Evolutionary conservation across 352 stramenopile species (phyloP).

Genomic region (Globisporangium canariense): DNA sequence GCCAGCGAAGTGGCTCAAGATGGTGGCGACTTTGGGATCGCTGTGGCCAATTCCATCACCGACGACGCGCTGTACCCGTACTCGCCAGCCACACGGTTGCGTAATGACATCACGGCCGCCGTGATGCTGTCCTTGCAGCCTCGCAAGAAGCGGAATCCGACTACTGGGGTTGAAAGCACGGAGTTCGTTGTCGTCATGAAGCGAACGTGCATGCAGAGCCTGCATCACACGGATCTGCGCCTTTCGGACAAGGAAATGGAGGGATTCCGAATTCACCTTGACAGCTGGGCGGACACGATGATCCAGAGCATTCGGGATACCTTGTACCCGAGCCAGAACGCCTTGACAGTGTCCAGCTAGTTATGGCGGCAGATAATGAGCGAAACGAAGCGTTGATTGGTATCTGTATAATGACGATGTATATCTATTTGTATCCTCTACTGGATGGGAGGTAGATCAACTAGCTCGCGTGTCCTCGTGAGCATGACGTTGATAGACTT

Average conservation of each 20-base stretch:
- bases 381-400: no score
- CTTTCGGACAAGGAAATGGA: background rate
- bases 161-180: background rate
- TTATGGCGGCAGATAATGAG: no score
- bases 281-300: slow-evolving; percentile 7
- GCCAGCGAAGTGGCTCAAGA: background rate
- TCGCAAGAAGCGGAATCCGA: background rate
- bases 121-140: background rate
- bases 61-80: slow-evolving; percentile 11
- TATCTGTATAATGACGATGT: no score
- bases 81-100: background rate
- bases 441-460: background rate
- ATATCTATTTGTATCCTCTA: background rate
- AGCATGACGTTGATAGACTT: slow-evolving; percentile 8
- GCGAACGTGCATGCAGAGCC: background rate
- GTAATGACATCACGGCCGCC: slow-evolving; percentile 3
- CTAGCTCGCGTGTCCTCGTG: background rate
- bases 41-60: slow-evolving; percentile 4
- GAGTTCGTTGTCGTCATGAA: slow-evolving; percentile 9
- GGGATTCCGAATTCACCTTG: background rate
- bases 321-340: background rate
- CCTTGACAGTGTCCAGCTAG: no score
- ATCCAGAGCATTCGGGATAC: background rate
- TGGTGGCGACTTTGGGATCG: background rate
- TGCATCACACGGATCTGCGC: background rate